Base-by-base conservation (phyloP, 345 rosid species). In the Gossypium stocksii region DNA sequence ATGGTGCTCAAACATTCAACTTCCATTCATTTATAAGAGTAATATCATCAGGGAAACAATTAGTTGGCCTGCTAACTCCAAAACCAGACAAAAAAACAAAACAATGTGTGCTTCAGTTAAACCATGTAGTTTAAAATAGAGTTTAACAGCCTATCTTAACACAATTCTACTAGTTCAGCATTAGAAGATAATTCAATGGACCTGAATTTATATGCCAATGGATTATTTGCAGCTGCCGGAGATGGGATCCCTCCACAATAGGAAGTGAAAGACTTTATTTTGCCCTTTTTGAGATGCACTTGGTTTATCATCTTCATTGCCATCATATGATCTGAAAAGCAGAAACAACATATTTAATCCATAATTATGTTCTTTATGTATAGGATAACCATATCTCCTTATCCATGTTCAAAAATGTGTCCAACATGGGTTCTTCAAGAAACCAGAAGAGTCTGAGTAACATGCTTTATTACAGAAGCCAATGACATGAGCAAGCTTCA, bases 211-310 rank as follows among this genome's bases (percentile, higher is more conserved):
- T 86, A 94, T 34, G 97, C 97, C 72, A 94, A 84, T 49, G 98
- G 98, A 76, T 92, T 94, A 75, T 94, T 88, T 70, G 97, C 97
- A 38, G 97, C 97, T 43, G 95, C 92, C 9, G 98, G 97, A n/a
- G 98, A 92, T 57, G 98, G 97, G 61, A 94, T 93, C 13, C 92
- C 98, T 27, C 98, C 97, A 74, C 97, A 94, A 73, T 92, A 92
- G 60, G 97, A 94, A 63, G 89, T 84, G 76, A 94, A 90, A 60
- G 98, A 92, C 85, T 84, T 92, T 48, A 94, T 81, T 81, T 66
- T 88, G 15, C 97, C 98, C 27, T 85, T 85, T 70, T 80, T 82
- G 41, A 59, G 77, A 80, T 81, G 97, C 60, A 92, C 97, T 74
- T 86, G 81, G 63, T 92, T 84, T 80, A 92, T 90, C 93, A 94